phyloP scores from a whole-genome alignment of 2,329 filamentous ascomycete species.

The Oidium heveae region DNA sequence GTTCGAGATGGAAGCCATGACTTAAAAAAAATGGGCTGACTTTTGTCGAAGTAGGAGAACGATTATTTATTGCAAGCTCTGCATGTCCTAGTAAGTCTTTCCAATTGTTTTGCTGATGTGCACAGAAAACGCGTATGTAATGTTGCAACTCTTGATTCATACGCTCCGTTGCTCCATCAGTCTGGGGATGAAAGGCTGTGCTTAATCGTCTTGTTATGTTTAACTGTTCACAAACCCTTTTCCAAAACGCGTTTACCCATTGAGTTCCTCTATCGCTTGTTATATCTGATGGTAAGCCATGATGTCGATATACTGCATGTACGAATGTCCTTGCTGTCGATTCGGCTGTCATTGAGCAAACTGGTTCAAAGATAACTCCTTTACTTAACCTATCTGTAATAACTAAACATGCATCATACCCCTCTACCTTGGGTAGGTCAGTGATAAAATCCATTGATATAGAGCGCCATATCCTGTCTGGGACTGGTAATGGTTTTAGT shows the following conservation, averaged over 20 bases:
- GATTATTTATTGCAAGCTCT: neutral
- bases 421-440: neutral
- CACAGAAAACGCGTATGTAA: neutral
- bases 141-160: neutral
- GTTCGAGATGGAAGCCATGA: neutral
- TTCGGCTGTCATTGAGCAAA: neutral
- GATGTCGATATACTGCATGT: neutral
- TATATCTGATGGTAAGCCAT: neutral
- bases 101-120: neutral
- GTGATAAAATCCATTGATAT: no score
- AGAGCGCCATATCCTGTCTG: neutral
- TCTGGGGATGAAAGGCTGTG: no score
- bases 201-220: no score
- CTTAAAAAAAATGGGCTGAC: neutral
- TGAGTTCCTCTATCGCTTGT: neutral
- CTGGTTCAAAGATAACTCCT: neutral
- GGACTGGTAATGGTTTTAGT: conserved; percentile 1
- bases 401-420: neutral
- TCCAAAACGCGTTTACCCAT: no score
- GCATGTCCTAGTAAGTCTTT: neutral
- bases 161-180: neutral
- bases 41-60: neutral
- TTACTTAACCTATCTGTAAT: neutral
- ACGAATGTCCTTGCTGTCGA: neutral
- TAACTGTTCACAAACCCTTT: no score